Evolutionary conservation across 805 yeast species (phyloP), one percentile per base, ranked within the genome.

Genomic region (Barnettozyma botsteinii): DNA sequence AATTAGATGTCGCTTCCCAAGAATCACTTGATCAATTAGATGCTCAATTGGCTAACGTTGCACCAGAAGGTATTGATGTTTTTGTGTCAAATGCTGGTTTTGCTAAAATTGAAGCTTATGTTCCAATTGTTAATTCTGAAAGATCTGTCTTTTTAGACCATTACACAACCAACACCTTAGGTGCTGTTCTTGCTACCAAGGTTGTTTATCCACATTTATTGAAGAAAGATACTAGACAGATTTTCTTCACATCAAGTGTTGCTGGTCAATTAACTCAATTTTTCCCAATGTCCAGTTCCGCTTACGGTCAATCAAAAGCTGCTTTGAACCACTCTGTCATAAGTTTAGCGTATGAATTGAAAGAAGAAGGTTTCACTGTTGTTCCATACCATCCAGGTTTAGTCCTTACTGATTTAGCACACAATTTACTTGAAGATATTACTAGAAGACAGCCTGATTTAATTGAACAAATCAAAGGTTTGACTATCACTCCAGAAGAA

Each of bases 311-410:
- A 13, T 61, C 67, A 7, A 64, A 64, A 39, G 60, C 62, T 8
- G 65, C 64, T 3, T 32, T 65, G 38, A 65, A 66, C 50, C 58
- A 51, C 44, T 40, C 56, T 11, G 51, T 47, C 9, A 51, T 42
- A 27, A 49, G 52, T 18, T 27, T 67, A 26, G 41, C 60, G 29
- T 11, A n/a, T 22, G 69, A 65, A 37, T 36, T 57, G 20, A 40
- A 37, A 18, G 37, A 24, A 4, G 57, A 60, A 33, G 59, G 53
- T 3, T 63, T 57, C 42, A 56, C 50, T 10, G 53, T 60, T 30
- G 45, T 63, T 18, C 47, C 65, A 11, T 12, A 65, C 12, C 66
- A 64, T 37, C 74, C 74, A 1, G 72, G 73, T 28, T 26, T 56
- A 10, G 70, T 68, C 12, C 15, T 37, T 12, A 62, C 66, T 26